A percentile compares a stretch with the other conserved stretches of the same genome.
phyloP scores from a whole-genome alignment of 805 yeast species.

The Starmera caribaea region DNA sequence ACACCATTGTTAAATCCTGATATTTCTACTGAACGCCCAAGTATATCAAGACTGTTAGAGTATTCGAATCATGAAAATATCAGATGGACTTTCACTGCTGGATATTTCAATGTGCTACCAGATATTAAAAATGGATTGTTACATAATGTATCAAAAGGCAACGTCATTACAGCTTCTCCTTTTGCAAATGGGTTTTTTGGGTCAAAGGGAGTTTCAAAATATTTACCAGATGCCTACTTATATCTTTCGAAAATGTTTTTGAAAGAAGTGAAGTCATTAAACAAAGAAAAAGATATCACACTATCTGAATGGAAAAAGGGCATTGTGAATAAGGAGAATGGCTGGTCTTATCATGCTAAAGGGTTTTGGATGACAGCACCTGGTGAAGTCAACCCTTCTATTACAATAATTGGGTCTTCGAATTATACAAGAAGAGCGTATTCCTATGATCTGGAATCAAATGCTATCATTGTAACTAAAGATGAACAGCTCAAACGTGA shows the following conservation, averaged over 20 bases:
- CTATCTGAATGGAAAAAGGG: conserved; percentile 87
- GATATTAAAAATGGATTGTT: conserved; percentile 53
- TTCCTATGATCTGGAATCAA: conserved; percentile 78
- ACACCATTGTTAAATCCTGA: conserved; percentile 66
- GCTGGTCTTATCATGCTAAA: conserved; percentile 98
- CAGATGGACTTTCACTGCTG: conserved; percentile 88
- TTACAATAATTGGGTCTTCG: conserved; percentile 85
- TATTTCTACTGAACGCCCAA: conserved; percentile 74
- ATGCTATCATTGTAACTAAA: conserved; percentile 68
- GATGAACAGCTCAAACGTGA: conserved; percentile 45
- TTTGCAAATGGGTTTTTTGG: conserved; percentile 89
- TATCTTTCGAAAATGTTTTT: conserved; percentile 65
- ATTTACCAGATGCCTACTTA: conserved; percentile 80
- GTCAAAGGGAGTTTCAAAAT: conserved; percentile 71
- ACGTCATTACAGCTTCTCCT: conserved; percentile 85
- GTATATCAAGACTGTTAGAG: conserved; percentile 52
- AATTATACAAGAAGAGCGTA: conserved; percentile 90
- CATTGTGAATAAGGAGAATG: conserved; percentile 64
- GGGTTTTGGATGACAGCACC: conserved; percentile 80
- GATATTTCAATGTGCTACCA: conserved; percentile 88
- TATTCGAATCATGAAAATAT: conserved; percentile 43
- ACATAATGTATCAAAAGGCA: conserved; percentile 48
- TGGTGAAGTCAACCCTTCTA: conserved; percentile 46
- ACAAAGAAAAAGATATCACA: conserved; percentile 35
- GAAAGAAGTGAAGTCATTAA: conserved; percentile 32